A percentile compares a stretch with the other conserved stretches of the same genome.
phyloP scores from a whole-genome alignment of 192 early-diverging fungal genomes.

The Coemansia guatemalensis region DNA sequence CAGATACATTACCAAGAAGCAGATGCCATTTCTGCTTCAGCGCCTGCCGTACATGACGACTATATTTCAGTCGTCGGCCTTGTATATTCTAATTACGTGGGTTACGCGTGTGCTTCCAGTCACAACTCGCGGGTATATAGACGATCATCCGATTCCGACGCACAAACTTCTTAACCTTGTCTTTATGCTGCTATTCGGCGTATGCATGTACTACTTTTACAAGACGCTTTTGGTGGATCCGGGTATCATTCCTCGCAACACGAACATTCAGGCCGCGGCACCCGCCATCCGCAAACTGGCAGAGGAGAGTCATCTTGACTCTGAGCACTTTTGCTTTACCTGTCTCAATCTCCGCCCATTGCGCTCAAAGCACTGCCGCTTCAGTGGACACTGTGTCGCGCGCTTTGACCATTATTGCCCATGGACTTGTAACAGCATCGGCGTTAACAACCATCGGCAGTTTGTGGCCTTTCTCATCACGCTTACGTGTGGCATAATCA shows the following conservation, averaged over 20 bases:
- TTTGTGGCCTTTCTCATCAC: slow-evolving; percentile 81
- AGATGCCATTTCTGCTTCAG: slow-evolving; percentile 57
- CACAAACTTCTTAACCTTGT: slow-evolving; percentile 56
- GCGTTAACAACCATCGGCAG: slow-evolving; percentile 79
- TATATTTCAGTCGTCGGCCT: slow-evolving; percentile 84
- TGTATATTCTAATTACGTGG: slow-evolving; percentile 73
- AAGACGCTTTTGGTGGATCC: slow-evolving; percentile 69
- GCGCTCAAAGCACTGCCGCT: slow-evolving; percentile 91
- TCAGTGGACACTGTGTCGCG: slow-evolving; percentile 91
- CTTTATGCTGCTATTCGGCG: slow-evolving; percentile 62
- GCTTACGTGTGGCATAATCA: slow-evolving; percentile 60
- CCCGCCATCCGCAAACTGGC: slow-evolving; percentile 58
- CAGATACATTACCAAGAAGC: slow-evolving; percentile 57
- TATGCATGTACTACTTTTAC: slow-evolving; percentile 78
- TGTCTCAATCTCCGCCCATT: slow-evolving; percentile 83
- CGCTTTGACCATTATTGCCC: slow-evolving; percentile 97
- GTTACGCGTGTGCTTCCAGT: slow-evolving; percentile 63
- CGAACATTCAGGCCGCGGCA: slow-evolving; percentile 36
- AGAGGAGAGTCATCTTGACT: slow-evolving; percentile 65
- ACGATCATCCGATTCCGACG: slow-evolving; percentile 28
- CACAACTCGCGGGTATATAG: slow-evolving; percentile 42
- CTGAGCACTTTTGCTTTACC: slow-evolving; percentile 80
- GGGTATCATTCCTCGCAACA: slow-evolving; percentile 70
- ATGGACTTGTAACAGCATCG: slow-evolving; percentile 96
- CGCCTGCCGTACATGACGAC: slow-evolving; percentile 81